Evolutionary conservation across 192 early-diverging fungal species (phyloP).

Genomic region (Backusella liffmaniae): DNA sequence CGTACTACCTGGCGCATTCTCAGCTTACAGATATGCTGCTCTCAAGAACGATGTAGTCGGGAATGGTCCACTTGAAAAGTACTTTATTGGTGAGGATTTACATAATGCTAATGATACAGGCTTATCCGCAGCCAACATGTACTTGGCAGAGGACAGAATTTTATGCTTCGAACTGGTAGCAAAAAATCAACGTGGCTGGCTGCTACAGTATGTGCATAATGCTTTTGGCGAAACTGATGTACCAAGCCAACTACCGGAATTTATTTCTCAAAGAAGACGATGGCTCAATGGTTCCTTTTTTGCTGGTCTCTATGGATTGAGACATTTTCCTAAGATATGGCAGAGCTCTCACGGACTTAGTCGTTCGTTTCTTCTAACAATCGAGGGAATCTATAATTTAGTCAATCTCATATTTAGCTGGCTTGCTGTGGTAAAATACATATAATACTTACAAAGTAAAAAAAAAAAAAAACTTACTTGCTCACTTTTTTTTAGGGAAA

Average conservation of each 20-base stretch:
- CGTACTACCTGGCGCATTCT: constrained; percentile 81
- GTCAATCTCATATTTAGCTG: constrained; percentile 72
- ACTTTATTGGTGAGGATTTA: constrained; percentile 69
- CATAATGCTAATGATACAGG: constrained; percentile 43
- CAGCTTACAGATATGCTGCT: constrained; percentile 71
- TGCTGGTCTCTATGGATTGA: constrained; percentile 65
- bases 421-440: constrained; percentile 65
- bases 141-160: constrained; percentile 79
- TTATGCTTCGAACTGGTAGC: constrained; percentile 83
- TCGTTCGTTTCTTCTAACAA: constrained; percentile 49
- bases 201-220: constrained; percentile 64
- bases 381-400: constrained; percentile 70
- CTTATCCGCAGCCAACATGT: constrained; percentile 54
- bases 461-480: constrained; percentile 9
- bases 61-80: constrained; percentile 58
- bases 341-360: constrained; percentile 41
- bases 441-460: constrained; percentile 12
- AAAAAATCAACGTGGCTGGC: constrained; percentile 55
- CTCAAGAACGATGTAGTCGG: constrained; percentile 43
- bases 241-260: constrained; percentile 65
- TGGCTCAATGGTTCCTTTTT: constrained; percentile 85
- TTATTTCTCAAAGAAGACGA: constrained; percentile 78
- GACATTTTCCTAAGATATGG: constrained; percentile 59
- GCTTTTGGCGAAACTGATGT: constrained; percentile 77
- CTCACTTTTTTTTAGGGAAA: constrained; percentile 54